These are phyloP conservation scores for Pisolithus microcarpus DNA, from an alignment of 768 basidiomycete genomes.

Conservation along the genomic window DNA sequence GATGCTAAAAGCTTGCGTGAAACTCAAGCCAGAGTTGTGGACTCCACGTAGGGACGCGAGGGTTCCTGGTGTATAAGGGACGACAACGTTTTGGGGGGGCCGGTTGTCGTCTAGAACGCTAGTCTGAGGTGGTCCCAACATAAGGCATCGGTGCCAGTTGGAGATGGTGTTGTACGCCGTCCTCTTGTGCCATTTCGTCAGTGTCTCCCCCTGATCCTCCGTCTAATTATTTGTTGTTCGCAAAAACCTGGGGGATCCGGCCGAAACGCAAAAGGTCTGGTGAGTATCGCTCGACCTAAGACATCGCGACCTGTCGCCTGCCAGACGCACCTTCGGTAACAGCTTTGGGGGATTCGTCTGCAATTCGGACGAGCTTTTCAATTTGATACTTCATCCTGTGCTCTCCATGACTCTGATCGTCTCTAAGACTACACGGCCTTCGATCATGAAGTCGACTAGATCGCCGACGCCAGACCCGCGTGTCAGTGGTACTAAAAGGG, in stretches of 20 bases:
- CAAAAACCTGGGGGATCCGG: constrained; percentile 79
- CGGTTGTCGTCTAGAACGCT: constrained; percentile 38
- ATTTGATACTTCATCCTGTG: constrained; percentile 87
- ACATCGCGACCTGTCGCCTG: not conserved
- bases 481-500: constrained; percentile 46
- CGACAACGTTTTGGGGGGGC: constrained; percentile 36
- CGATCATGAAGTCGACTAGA: constrained; percentile 70
- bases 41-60: too few species aligned
- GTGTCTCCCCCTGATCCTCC: constrained; percentile 25
- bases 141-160: constrained; percentile 88
- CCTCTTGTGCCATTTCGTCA: not conserved
- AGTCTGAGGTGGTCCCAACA: constrained; percentile 46
- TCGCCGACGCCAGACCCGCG: constrained; percentile 65
- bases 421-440: constrained; percentile 78
- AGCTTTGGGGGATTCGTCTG: constrained; percentile 48
- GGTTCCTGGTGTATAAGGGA: too few species aligned
- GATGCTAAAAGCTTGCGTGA: constrained; percentile 31
- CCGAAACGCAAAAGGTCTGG: constrained; percentile 87
- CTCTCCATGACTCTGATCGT: constrained; percentile 80
- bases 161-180: constrained; percentile 61
- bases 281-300: constrained; percentile 2
- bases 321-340: constrained; percentile 51
- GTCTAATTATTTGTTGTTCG: constrained; percentile 34
- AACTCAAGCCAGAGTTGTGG: constrained; percentile 40
- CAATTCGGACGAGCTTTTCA: constrained; percentile 80